phyloP scores from a whole-genome alignment of 1,284 basidiomycete genomes.

The Marasmius sp. region DNA sequence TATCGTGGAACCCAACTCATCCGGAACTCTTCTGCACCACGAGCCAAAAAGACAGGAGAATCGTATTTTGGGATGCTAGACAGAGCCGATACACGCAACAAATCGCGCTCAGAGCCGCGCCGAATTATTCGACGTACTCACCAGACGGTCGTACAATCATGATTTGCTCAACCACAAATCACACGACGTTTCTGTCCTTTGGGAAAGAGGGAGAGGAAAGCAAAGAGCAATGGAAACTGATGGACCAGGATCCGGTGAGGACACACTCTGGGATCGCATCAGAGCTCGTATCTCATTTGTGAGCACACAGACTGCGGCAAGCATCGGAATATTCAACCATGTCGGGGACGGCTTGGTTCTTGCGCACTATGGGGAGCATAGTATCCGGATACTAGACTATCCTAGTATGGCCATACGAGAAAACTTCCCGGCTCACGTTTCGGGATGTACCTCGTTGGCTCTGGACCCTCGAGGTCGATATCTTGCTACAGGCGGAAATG shows the following conservation, averaged over 20 bases:
- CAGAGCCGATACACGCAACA: constrained; percentile 69
- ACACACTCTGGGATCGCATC: background rate
- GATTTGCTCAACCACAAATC: constrained; percentile 58
- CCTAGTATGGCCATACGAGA: constrained; percentile 58
- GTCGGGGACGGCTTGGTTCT: constrained; percentile 67
- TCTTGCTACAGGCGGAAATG: constrained; percentile 73
- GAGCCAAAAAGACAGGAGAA: constrained; percentile 66
- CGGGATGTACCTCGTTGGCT: constrained; percentile 71
- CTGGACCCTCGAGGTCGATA: constrained; percentile 78
- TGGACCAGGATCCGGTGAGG: constrained; percentile 47
- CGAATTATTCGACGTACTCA: constrained; percentile 64
- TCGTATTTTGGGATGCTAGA: constrained; percentile 82
- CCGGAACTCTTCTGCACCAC: constrained; percentile 79
- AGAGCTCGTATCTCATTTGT: background rate
- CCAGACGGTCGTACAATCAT: constrained; percentile 68
- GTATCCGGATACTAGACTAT: constrained; percentile 65
- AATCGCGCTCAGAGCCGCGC: constrained; percentile 52
- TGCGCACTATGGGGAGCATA: constrained; percentile 59
- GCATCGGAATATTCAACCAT: constrained; percentile 68
- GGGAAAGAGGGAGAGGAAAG: constrained; percentile 53
- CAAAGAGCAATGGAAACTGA: constrained; percentile 59
- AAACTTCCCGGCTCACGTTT: constrained; percentile 68
- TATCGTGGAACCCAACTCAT: constrained; percentile 80
- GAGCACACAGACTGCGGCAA: constrained; percentile 44
- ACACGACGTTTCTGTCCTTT: constrained; percentile 56